Evolutionary conservation across 768 basidiomycete genomes (phyloP), one percentile per base, ranked within the genome.

Genomic region (Amanita molliuscula): DNA sequence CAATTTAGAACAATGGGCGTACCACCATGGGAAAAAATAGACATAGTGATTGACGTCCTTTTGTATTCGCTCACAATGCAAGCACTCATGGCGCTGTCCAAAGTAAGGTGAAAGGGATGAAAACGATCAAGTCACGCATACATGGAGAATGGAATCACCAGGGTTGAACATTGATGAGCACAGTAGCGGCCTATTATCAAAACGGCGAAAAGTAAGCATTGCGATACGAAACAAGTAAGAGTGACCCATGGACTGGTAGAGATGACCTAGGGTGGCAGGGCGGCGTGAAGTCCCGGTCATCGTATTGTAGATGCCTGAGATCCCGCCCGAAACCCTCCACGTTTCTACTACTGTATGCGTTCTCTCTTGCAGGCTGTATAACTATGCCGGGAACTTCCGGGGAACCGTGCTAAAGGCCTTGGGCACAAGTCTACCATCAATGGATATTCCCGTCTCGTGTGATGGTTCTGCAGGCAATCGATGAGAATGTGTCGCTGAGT

Each of bases 221-320:
- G n/a, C 4, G 9, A 26, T 29, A 10, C 9, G 18, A 7, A 46
- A 21, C 9, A 16, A n/a, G 4, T 13, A 31, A 20, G 18, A 28
- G 6, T 28, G 26, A 28, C 26, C 26, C 3, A 28, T 28, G 26
- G 8, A 28, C 8, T 28, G 26, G 26, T 6, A 8, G 26, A 26
- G 3, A 8, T 8, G 26, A n/a, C n/a, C n/a, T 7, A 9, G 26
- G 26, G 56, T 70, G 3, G 47, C 26, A 3, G 7, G 26, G 8
- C 7, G 4, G 9, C 7, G 26, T 8, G 26, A 8, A 6, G 25
- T 23, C 23, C 23, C 23, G 6, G 25, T 7, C 25, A 26, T 26
- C 25, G 86, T 90, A 77, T 94, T 96, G 68, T 75, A 85, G 45
- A 97, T 77, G 55, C 93, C 65, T 96, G 94, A 37, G 88, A 88